Evolutionary conservation across 805 yeast species (phyloP).

Genomic region (Kuraishia cidri): DNA sequence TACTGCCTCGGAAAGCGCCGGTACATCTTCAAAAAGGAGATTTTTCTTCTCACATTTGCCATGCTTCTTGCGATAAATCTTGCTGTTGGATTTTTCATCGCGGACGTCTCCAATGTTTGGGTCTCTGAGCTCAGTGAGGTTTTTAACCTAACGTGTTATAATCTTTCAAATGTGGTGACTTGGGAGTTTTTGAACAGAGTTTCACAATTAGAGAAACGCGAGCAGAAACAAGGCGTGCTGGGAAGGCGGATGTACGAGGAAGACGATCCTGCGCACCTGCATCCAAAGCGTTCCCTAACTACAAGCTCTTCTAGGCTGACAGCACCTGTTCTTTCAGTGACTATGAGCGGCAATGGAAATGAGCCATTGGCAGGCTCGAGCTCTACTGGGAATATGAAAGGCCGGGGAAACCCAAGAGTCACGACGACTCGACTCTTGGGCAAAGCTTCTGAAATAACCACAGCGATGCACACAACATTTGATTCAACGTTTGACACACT

Average conservation of each 20-base stretch:
- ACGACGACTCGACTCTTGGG: no score
- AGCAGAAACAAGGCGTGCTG: constrained; percentile 62
- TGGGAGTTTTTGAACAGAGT: constrained; percentile 84
- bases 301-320: no score
- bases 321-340: no score
- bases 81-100: constrained; percentile 63
- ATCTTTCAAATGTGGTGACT: constrained; percentile 62
- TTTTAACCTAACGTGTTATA: constrained; percentile 64
- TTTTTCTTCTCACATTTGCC: constrained; percentile 47
- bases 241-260: constrained; percentile 74
- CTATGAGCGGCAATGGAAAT: no score
- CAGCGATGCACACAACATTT: neutral
- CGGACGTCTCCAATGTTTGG: constrained; percentile 72
- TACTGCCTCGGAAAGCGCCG: constrained; percentile 42
- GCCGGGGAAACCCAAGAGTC: no score
- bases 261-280: no score
- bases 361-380: no score
- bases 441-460: no score
- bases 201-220: constrained; percentile 42
- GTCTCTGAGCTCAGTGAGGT: constrained; percentile 66
- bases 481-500: neutral
- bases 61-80: constrained; percentile 47
- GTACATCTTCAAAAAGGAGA: constrained; percentile 36
- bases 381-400: no score
- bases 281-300: no score